phyloP scores from a whole-genome alignment of 148 eudicot genomes.

The Talinum fruticosum region DNA sequence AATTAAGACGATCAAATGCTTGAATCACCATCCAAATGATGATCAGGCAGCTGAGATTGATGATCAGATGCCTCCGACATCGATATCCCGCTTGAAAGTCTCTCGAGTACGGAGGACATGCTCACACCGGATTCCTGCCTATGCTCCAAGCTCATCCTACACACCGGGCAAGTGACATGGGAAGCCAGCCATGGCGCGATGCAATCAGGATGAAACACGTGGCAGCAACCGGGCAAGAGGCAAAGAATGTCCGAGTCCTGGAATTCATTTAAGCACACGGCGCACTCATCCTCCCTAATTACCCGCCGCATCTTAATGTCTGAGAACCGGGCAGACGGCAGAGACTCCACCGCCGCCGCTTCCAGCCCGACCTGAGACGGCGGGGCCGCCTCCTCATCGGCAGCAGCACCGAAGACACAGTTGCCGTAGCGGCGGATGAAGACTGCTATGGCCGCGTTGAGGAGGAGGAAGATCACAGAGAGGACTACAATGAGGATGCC shows the following conservation, averaged over 20 bases:
- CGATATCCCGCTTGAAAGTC: constrained; percentile 7
- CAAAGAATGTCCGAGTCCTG: constrained; percentile 35
- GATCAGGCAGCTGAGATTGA: not conserved
- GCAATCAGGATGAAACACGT: constrained; percentile 48
- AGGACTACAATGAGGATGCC: constrained; percentile 14
- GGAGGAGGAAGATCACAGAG: constrained; percentile 11
- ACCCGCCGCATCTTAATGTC: constrained; percentile 41
- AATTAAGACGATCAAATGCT: not conserved
- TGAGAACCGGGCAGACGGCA: constrained; percentile 37
- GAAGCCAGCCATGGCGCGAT: constrained; percentile 39
- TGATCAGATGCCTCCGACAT: constrained; percentile 20
- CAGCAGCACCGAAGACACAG: not conserved
- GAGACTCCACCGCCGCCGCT: constrained; percentile 26
- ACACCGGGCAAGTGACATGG: constrained; percentile 47
- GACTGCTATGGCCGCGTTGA: constrained; percentile 12
- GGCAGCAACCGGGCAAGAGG: constrained; percentile 39
- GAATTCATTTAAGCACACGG: constrained; percentile 45
- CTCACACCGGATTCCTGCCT: constrained; percentile 25
- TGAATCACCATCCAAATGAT: not conserved
- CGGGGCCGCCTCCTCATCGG: not conserved
- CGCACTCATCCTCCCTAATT: constrained; percentile 33
- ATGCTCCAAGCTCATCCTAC: constrained; percentile 37
- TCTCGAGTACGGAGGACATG: constrained; percentile 11
- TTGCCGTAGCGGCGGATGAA: constrained; percentile 19
- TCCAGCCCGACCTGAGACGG: constrained; percentile 25